Base-by-base conservation (phyloP, 192 early-diverging fungal genomes). In the Coemansia sp. region DNA sequence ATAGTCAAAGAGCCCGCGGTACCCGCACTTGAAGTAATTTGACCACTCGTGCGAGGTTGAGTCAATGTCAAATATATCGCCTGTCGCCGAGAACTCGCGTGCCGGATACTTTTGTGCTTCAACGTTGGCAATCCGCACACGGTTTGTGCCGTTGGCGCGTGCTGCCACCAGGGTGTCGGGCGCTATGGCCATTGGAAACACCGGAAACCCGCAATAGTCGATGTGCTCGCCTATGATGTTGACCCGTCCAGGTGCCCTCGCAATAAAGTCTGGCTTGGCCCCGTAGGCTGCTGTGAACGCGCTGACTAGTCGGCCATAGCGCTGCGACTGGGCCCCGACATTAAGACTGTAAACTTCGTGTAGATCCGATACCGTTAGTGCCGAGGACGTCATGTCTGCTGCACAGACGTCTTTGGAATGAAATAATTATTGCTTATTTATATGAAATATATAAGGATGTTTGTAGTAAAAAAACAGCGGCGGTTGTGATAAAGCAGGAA, bases 181-280 rank as follows among this genome's bases (percentile, higher is more conserved):
- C 47, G 90, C 92, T 67, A 98, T 90, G 43, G 95, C 96, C 95
- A 97, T 97, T 41, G 96, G 96, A 21, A 98, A 86, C 15, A 98
- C 96, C 16, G 92, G 92, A 65, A 91, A 93, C 22, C 95, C 96
- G 68, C 89, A 90, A 84, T 97, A 97, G 83, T 98, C 96, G 54
- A 98, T 92, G 73, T 98, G 96, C 73, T 98, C 96, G 41, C 95
- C 96, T 72, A 98, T 98, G 40, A 98, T 83, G 83, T 98, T 98
- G 39, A 96, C 94, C n/a, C 95, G 86, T 42, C 96, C 96, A 5
- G 96, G 95, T 4, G 92, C 89, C 39, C 96, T 89, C 42, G 90
- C 92, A 57, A 92, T 88, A 78, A 95, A 95, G 40, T 90, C 88
- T 0, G 95, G 93, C 45, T 73, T 62, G 55, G 68, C 61, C 55